Evolutionary conservation across 2,329 filamentous ascomycete genomes (phyloP).

Genomic region (Alternaria hordeiaustralica): DNA sequence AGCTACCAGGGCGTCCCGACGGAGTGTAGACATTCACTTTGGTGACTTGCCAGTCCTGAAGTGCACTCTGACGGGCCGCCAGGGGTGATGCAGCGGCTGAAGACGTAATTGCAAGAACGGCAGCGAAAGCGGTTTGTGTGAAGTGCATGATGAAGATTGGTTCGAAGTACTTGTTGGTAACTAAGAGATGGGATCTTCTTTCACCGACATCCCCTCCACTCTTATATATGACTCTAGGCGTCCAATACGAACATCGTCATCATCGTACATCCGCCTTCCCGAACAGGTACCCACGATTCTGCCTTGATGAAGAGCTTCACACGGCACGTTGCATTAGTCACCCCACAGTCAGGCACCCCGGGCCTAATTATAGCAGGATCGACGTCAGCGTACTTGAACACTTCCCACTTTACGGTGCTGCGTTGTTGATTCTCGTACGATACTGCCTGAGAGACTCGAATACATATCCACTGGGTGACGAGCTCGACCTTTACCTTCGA

Average conservation of each 20-base stretch:
- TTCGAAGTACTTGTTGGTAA: neutral
- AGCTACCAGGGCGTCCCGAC: conserved; percentile 27
- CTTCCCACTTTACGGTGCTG: neutral
- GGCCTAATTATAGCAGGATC: conserved; percentile 9
- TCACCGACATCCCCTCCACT: neutral
- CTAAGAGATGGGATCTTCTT: neutral
- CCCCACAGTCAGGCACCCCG: conserved; percentile 5
- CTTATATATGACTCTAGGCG: neutral
- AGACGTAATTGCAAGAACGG: conserved; percentile 16
- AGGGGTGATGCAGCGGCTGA: conserved; percentile 15
- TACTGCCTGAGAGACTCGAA: too few species aligned
- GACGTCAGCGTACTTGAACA: neutral
- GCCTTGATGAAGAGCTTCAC: neutral
- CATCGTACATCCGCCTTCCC: neutral
- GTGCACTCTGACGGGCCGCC: conserved; percentile 13
- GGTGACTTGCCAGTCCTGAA: conserved; percentile 33
- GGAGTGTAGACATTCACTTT: conserved; percentile 4
- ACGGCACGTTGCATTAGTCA: conserved; percentile 1
- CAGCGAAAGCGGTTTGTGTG: conserved; percentile 8
- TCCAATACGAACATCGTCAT: neutral
- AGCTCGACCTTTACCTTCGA: too few species aligned
- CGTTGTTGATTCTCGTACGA: neutral
- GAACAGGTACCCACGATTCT: neutral
- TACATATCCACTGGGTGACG: too few species aligned
- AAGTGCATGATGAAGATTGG: conserved; percentile 16